phyloP scores from a whole-genome alignment of 768 basidiomycete genomes.

The Macrolepiota albuminosa region DNA sequence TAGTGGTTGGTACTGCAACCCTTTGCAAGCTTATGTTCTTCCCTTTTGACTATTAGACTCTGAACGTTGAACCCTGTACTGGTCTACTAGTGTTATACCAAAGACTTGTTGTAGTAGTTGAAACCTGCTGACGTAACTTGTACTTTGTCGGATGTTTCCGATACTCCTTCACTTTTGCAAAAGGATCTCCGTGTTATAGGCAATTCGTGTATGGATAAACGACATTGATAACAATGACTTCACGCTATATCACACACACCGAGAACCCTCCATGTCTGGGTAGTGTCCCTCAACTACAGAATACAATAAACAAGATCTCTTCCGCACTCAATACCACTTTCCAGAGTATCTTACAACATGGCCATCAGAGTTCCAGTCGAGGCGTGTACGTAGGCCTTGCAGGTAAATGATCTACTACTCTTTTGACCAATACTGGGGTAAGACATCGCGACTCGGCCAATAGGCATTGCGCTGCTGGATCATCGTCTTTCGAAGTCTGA shows the following conservation, averaged over 20 bases:
- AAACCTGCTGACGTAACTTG: background rate
- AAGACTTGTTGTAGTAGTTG: background rate
- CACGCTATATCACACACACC: slow-evolving; percentile 13
- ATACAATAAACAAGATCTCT: slow-evolving; percentile 7
- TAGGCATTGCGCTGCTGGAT: slow-evolving; percentile 7
- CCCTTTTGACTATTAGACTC: no score
- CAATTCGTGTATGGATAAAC: background rate
- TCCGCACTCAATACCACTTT: background rate
- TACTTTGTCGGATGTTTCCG: background rate
- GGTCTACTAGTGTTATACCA: background rate
- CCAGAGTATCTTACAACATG: background rate
- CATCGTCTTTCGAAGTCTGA: slow-evolving; percentile 3
- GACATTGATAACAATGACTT: slow-evolving; percentile 4
- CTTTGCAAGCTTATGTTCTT: background rate
- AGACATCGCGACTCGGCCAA: background rate
- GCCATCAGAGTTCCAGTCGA: background rate
- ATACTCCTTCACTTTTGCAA: background rate
- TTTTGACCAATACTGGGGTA: background rate
- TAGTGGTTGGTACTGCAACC: background rate
- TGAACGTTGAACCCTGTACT: background rate
- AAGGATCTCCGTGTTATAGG: no score
- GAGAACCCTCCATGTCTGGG: slow-evolving; percentile 4
- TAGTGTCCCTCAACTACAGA: slow-evolving; percentile 2
- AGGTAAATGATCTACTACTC: slow-evolving; percentile 6
- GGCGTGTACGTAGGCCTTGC: slow-evolving; percentile 12